Evolutionary conservation across 305 asterid species (phyloP).

Genomic region (Rubia tinctorum): DNA sequence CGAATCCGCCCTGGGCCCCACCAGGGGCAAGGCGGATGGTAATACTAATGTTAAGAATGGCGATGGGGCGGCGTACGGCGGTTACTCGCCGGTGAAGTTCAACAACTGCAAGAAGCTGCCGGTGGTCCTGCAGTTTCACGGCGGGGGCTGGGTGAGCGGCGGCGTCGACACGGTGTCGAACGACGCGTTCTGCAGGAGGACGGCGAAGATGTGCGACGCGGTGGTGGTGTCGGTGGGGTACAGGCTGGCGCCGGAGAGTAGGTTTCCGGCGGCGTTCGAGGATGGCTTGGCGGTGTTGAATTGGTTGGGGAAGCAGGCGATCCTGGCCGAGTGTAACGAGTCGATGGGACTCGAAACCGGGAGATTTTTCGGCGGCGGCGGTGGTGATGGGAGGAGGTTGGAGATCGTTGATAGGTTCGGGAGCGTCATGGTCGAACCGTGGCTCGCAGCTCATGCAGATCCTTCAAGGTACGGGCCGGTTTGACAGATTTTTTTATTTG

Average conservation of each 20-base stretch:
- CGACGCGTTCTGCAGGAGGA: slow-evolving; percentile 66
- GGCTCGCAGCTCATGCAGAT: slow-evolving; percentile 93
- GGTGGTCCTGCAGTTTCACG: slow-evolving; percentile 80
- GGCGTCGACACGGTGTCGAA: slow-evolving; percentile 61
- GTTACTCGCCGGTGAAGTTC: slow-evolving; percentile 53
- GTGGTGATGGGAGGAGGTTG: slow-evolving; percentile 48
- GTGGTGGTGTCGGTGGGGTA: slow-evolving; percentile 80
- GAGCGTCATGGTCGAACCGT: slow-evolving; percentile 63
- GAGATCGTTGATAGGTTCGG: slow-evolving; percentile 82
- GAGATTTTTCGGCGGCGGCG: slow-evolving; percentile 28
- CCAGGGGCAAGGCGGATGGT: neutral
- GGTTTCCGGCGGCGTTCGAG: slow-evolving; percentile 77
- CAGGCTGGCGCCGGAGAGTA: slow-evolving; percentile 84
- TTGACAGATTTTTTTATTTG: too few species aligned
- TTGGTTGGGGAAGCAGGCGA: slow-evolving; percentile 81
- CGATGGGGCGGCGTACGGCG: slow-evolving; percentile 35
- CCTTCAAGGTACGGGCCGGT: slow-evolving; percentile 51
- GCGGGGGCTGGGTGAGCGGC: slow-evolving; percentile 84
- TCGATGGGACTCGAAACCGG: slow-evolving; percentile 30
- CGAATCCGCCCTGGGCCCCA: slow-evolving; percentile 39
- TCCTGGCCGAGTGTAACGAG: slow-evolving; percentile 55
- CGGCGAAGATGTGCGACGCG: slow-evolving; percentile 71
- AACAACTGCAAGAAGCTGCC: slow-evolving; percentile 57
- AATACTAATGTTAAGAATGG: slow-evolving; percentile 15
- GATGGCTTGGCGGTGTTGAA: slow-evolving; percentile 68